A percentile compares a stretch with the other conserved stretches of the same genome.
Conservation (phyloP, 2,329 filamentous ascomycete species). For the Botrytis deweyae region DNA sequence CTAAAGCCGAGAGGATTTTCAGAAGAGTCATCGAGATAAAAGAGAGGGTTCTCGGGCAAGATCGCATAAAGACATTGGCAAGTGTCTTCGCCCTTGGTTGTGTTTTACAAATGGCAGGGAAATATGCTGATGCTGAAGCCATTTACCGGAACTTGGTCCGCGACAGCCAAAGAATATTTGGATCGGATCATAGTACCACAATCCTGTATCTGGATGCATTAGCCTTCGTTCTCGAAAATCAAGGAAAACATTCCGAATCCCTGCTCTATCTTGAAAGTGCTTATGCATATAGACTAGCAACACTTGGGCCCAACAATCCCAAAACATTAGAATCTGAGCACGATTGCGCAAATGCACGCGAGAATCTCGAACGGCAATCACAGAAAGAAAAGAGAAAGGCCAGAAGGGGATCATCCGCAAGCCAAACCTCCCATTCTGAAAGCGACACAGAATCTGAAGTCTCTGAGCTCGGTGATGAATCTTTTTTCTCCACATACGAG, state of each 20-base stretch:
- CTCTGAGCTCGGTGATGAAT: neutral
- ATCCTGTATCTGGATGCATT: no score
- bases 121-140: neutral
- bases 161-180: neutral
- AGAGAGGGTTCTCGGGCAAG: slow-evolving; percentile 1
- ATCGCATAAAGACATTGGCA: accelerated
- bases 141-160: neutral
- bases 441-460: neutral
- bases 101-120: neutral
- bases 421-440: neutral
- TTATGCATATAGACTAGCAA: neutral
- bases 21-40: neutral
- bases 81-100: neutral
- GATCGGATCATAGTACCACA: accelerated
- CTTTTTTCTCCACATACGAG: neutral
- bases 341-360: neutral
- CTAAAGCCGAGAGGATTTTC: slow-evolving; percentile 17
- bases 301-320: neutral
- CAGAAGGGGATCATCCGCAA: neutral
- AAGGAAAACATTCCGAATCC: neutral
- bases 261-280: neutral
- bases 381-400: neutral
- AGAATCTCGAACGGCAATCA: neutral
- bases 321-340: accelerated
- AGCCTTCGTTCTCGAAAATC: accelerated